phyloP scores from a whole-genome alignment of 192 early-diverging fungal species.

The Mortierella hygrophila region DNA sequence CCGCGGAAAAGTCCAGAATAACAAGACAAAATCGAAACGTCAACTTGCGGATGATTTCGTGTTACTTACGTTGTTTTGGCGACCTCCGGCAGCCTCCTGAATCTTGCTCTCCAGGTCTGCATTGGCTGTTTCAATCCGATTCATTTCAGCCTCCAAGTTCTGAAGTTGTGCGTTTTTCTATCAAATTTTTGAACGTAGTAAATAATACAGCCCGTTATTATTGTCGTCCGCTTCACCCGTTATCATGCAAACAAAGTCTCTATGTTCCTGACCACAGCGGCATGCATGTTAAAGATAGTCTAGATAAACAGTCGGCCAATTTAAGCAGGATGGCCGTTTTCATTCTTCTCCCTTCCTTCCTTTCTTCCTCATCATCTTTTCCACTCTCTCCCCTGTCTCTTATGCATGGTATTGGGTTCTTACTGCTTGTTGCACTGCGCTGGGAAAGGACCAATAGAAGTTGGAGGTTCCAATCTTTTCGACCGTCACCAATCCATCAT shows the following conservation, averaged over 20 bases:
- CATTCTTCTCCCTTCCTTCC: neutral
- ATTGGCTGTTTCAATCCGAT: conserved; percentile 58
- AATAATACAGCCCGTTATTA: neutral
- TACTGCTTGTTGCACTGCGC: conserved; percentile 69
- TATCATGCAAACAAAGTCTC: neutral
- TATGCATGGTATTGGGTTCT: conserved; percentile 1
- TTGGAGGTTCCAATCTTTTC: conserved; percentile 94
- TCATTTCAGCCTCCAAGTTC: conserved; percentile 63
- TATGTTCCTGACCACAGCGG: neutral
- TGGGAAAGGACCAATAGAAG: conserved; percentile 94
- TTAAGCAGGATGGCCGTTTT: neutral
- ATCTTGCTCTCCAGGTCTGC: conserved; percentile 62
- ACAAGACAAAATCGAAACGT: neutral
- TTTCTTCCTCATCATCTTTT: neutral
- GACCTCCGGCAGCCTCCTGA: conserved; percentile 64
- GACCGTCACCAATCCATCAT: conserved; percentile 80
- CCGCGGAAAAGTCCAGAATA: neutral
- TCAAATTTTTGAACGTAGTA: conserved; percentile 6
- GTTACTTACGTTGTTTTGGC: conserved; percentile 73
- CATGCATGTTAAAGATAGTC: neutral
- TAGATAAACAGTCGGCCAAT: neutral
- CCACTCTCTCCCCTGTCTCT: neutral
- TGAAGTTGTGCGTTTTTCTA: conserved; percentile 67
- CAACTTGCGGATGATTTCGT: neutral
- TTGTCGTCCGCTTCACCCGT: neutral